Conservation (phyloP, 148 eudicot species). For the Cornus kousa region DNA sequence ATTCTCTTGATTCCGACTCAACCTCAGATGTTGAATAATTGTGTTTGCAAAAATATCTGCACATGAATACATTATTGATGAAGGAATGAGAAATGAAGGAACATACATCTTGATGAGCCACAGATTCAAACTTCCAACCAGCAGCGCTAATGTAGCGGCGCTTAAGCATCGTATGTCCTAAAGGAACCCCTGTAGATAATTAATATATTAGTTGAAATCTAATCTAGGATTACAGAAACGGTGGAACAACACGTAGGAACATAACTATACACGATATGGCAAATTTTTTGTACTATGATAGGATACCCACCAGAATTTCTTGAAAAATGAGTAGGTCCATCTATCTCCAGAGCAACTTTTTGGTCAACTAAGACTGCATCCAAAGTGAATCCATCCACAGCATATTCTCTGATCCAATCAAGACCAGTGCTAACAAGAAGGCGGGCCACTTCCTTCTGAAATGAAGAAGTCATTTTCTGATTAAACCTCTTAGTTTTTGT, state of each 20-base stretch:
- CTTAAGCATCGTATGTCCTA: slow-evolving; percentile 88
- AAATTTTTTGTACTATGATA: background rate
- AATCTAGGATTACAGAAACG: background rate
- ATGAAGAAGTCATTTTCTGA: slow-evolving; percentile 77
- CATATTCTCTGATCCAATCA: slow-evolving; percentile 78
- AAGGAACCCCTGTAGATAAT: slow-evolving; percentile 64
- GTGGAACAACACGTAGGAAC: background rate
- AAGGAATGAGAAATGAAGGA: background rate
- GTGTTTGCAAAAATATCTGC: background rate
- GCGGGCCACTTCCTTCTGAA: slow-evolving; percentile 90
- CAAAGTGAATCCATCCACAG: slow-evolving; percentile 69
- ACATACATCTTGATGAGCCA: slow-evolving; percentile 72
- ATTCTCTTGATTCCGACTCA: background rate
- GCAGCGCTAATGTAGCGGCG: slow-evolving; percentile 73
- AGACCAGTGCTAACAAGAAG: slow-evolving; percentile 82
- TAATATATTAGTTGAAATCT: background rate
- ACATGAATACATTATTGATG: background rate
- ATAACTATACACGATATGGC: background rate
- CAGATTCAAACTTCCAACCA: slow-evolving; percentile 85
- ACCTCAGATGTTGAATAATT: background rate
- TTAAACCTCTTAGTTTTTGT: slow-evolving; percentile 87
- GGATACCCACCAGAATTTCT: slow-evolving; percentile 65
- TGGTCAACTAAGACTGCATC: slow-evolving; percentile 77
- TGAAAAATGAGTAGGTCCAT: slow-evolving; percentile 96
- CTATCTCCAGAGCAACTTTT: slow-evolving; percentile 86